Conservation (phyloP, 305 asterid species). For the Striga hermonthica region DNA sequence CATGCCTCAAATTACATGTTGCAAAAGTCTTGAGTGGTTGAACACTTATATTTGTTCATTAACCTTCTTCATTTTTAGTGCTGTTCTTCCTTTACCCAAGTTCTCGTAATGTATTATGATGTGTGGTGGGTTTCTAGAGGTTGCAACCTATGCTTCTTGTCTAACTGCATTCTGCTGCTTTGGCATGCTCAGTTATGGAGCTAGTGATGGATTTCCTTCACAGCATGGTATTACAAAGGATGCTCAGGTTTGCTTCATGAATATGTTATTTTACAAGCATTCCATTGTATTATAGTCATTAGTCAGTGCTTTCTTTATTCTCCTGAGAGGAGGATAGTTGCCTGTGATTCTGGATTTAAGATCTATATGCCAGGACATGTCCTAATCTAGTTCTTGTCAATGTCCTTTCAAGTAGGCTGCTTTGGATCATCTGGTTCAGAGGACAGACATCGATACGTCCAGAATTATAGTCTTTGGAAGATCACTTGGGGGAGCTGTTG, state of each 20-base stretch:
- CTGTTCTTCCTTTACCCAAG: constrained; percentile 4
- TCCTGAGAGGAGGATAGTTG: constrained; percentile 3
- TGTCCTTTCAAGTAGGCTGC: constrained; percentile 65
- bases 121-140: constrained; percentile 15
- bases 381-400: constrained; percentile 25
- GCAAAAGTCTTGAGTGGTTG: constrained; percentile 7
- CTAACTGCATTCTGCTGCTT: constrained; percentile 28
- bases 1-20: constrained; percentile 2
- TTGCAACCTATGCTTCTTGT: constrained; percentile 27
- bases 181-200: constrained; percentile 72
- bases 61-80: constrained; percentile 3
- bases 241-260: constrained; percentile 73
- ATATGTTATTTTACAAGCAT: constrained; percentile 13
- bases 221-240: constrained; percentile 85
- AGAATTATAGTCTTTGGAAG: constrained; percentile 93
- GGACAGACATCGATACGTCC: constrained; percentile 88
- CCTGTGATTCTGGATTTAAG: neutral
- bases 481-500: constrained; percentile 99
- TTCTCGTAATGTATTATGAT: constrained; percentile 9
- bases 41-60: neutral
- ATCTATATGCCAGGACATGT: neutral
- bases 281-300: neutral
- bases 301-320: constrained; percentile 5
- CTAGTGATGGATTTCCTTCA: constrained; percentile 96
- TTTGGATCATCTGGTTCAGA: constrained; percentile 80